Evolutionary conservation across 371 early-diverging fungal species (phyloP).

Genomic region (Syncephalastrum monosporum): DNA sequence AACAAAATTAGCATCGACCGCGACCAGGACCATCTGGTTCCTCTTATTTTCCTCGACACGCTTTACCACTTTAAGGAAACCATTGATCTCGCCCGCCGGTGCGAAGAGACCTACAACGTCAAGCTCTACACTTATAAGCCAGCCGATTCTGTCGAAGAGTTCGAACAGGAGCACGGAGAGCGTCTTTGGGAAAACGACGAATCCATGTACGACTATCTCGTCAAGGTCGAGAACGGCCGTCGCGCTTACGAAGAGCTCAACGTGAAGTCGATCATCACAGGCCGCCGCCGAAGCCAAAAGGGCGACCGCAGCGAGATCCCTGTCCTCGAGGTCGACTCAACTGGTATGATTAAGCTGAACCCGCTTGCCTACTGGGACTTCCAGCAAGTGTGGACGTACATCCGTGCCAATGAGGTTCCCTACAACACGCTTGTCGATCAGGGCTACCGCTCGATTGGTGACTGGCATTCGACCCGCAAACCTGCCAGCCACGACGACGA

Average conservation of each 20-base stretch:
- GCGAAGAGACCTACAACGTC: conserved; percentile 67
- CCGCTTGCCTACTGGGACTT: conserved; percentile 89
- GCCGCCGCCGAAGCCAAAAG: conserved; percentile 87
- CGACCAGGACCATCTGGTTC: conserved; percentile 59
- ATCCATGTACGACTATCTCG: conserved; percentile 83
- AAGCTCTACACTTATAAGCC: conserved; percentile 79
- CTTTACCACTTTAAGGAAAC: conserved; percentile 93
- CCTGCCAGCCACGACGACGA: conserved; percentile 66
- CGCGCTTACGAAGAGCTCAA: conserved; percentile 79
- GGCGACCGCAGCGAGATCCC: conserved; percentile 78
- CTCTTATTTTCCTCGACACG: conserved; percentile 91
- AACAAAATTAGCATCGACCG: conserved; percentile 60
- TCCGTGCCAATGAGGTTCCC: conserved; percentile 85
- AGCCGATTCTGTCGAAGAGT: conserved; percentile 61
- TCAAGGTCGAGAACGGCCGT: conserved; percentile 92
- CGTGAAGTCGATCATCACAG: conserved; percentile 83
- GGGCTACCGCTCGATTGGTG: conserved; percentile 93
- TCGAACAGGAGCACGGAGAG: conserved; percentile 71
- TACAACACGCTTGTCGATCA: conserved; percentile 87
- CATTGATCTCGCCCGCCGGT: conserved; percentile 69
- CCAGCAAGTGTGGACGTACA: conserved; percentile 82
- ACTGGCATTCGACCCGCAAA: conserved; percentile 88
- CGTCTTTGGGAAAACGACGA: conserved; percentile 82
- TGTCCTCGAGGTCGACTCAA: conserved; percentile 81
- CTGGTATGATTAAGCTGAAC: conserved; percentile 86